These are phyloP conservation scores for Podaxis sp. DNA, from an alignment of 768 basidiomycete genomes.

Conservation along the genomic window DNA sequence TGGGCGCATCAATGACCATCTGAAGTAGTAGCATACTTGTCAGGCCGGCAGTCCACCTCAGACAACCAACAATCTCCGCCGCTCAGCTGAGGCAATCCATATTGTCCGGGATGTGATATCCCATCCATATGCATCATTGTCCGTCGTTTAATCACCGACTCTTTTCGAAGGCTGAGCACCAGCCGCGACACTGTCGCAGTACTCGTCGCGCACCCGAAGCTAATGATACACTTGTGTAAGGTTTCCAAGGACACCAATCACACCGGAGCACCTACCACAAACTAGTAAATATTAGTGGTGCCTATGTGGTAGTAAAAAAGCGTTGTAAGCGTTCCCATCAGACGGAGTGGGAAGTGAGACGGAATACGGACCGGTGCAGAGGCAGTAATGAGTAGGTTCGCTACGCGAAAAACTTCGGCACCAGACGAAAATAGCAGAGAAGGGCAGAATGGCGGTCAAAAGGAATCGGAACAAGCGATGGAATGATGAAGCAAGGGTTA, in stretches of 20 bases:
- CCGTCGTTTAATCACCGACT: slow-evolving; percentile 6
- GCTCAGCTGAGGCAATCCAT: background rate
- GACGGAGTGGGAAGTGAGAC: background rate
- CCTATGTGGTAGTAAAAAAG: background rate
- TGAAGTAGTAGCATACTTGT: too few species aligned
- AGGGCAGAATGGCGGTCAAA: background rate
- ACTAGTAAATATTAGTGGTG: slow-evolving; percentile 5
- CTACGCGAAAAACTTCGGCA: slow-evolving; percentile 2
- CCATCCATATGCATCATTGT: too few species aligned
- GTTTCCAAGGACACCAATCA: background rate
- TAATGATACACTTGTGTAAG: background rate
- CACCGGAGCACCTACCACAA: background rate
- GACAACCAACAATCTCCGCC: background rate
- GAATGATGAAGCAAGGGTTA: background rate
- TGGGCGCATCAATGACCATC: too few species aligned
- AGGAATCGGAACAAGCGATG: background rate
- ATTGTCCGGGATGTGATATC: background rate
- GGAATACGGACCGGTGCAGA: slow-evolving; percentile 10
- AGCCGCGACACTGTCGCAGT: slow-evolving; percentile 9
- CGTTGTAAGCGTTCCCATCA: background rate
- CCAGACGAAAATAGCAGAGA: background rate
- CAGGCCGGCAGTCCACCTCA: background rate
- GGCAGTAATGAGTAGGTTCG: slow-evolving; percentile 5
- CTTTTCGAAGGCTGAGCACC: slow-evolving; percentile 6
- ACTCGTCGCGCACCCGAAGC: slow-evolving; percentile 9